Percentiles rank a stretch among this genome's conserved stretches.
phyloP scores from a whole-genome alignment of 2,329 filamentous ascomycete species.

The Colletotrichum acutatum region DNA sequence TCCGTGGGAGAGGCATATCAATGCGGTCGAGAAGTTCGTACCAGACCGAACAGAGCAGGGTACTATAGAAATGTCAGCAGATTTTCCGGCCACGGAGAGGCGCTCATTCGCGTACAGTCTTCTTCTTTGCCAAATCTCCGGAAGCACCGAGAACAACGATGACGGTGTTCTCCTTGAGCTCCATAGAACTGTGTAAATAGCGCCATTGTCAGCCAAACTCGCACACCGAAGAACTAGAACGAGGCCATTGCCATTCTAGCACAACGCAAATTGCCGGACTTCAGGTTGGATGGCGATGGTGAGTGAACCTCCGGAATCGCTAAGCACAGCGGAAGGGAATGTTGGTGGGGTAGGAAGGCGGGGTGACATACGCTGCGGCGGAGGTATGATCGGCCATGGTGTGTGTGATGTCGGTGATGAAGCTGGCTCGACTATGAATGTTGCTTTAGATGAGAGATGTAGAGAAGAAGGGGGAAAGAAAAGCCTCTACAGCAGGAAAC shows the following conservation, averaged over 20 bases:
- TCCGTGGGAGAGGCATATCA: not conserved
- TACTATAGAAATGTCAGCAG: slow-evolving; percentile 69
- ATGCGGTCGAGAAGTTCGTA: slow-evolving; percentile 63
- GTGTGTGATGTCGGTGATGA: slow-evolving; percentile 26
- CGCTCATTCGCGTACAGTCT: slow-evolving; percentile 74
- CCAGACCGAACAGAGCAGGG: slow-evolving; percentile 95
- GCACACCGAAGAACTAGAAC: not conserved
- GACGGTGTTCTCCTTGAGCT: slow-evolving; percentile 98
- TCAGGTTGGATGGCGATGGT: slow-evolving; percentile 1
- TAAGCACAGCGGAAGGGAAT: slow-evolving; percentile 2
- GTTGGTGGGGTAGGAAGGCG: slow-evolving; percentile 36
- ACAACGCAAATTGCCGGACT: not conserved
- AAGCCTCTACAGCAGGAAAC: slow-evolving; percentile 23
- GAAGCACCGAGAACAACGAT: slow-evolving; percentile 97
- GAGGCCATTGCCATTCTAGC: slow-evolving; percentile 5
- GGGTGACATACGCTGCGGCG: slow-evolving; percentile 40
- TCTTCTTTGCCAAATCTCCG: slow-evolving; percentile 99
- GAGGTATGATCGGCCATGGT: slow-evolving; percentile 38
- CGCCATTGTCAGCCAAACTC: slow-evolving; percentile 24
- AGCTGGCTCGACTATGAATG: slow-evolving; percentile 11
- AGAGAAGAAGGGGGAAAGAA: not conserved
- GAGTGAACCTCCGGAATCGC: slow-evolving; percentile 9
- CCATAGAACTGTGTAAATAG: slow-evolving; percentile 72
- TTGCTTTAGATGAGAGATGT: not conserved
- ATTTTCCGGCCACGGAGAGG: not conserved